Percentiles rank a stretch among this genome's conserved stretches.
phyloP scores from a whole-genome alignment of 495 filamentous ascomycete species.

The Xylaria nigripes region DNA sequence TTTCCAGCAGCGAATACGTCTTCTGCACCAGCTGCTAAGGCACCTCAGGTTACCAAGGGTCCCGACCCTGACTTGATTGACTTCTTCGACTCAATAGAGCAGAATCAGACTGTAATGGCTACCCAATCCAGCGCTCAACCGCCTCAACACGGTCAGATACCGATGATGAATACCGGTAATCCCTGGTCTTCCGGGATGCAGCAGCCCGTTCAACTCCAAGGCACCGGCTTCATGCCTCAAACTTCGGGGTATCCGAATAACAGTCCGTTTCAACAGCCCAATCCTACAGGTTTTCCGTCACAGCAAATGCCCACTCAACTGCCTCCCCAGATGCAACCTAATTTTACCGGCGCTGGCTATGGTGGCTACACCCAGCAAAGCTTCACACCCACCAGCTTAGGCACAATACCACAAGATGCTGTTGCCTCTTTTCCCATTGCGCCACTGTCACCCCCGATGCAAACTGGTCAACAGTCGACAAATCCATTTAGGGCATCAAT shows the following conservation, averaged over 20 bases:
- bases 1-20: conserved; percentile 23
- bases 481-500: conserved; percentile 89
- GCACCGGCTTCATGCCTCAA: conserved; percentile 44
- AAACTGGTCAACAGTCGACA: conserved; percentile 50
- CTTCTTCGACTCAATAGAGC: conserved; percentile 96
- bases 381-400: conserved; percentile 46
- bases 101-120: conserved; percentile 71
- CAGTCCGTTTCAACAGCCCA: conserved; percentile 40
- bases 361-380: conserved; percentile 67
- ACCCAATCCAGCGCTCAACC: conserved; percentile 34
- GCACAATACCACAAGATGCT: conserved; percentile 59
- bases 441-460: conserved; percentile 26
- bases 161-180: conserved; percentile 31
- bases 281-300: conserved; percentile 42
- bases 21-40: conserved; percentile 11
- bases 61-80: conserved; percentile 85
- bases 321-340: conserved; percentile 35
- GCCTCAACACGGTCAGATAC: conserved; percentile 21
- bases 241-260: conserved; percentile 42
- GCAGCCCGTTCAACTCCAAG: conserved; percentile 36
- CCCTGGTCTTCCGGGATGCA: conserved; percentile 33
- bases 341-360: conserved; percentile 74
- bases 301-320: conserved; percentile 41
- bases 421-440: conserved; percentile 41
- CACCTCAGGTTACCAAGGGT: conserved; percentile 41